Evolutionary conservation across 225 moss, liverwort and hornwort genomes (phyloP).

Genomic region (Bryoerythrophyllum caledonicum): DNA sequence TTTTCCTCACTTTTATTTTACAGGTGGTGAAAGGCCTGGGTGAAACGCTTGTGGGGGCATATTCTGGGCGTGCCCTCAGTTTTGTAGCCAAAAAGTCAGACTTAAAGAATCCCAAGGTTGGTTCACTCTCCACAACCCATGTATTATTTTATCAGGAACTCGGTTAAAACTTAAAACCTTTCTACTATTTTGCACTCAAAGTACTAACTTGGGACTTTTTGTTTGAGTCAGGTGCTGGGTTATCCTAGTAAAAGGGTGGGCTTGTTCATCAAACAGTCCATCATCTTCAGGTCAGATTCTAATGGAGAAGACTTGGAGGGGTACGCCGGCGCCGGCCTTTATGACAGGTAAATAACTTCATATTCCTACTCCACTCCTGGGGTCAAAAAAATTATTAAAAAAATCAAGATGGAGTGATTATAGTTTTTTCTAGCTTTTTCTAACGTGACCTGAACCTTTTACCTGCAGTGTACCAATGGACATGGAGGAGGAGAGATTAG

Average conservation of each 20-base stretch:
- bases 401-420: no score
- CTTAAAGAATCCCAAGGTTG: slow-evolving; percentile 57
- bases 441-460: no score
- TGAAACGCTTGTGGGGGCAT: slow-evolving; percentile 91
- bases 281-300: slow-evolving; percentile 91
- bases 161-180: background rate
- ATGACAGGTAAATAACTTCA: slow-evolving; percentile 62
- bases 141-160: background rate
- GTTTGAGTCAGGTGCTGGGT: slow-evolving; percentile 51
- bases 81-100: slow-evolving; percentile 75
- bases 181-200: background rate
- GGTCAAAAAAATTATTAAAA: no score
- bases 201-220: background rate
- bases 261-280: slow-evolving; percentile 82
- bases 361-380: no score
- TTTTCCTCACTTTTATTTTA: background rate
- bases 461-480: slow-evolving; percentile 91
- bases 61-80: slow-evolving; percentile 88
- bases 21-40: slow-evolving; percentile 89
- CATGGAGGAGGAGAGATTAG: slow-evolving; percentile 68
- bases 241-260: slow-evolving; percentile 85
- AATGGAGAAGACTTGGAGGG: slow-evolving; percentile 96
- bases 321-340: slow-evolving; percentile 89
- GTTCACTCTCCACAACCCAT: slow-evolving; percentile 10
- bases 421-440: no score